Conservation (phyloP, 1,284 basidiomycete genomes). For the Malassezia dermatis region DNA sequence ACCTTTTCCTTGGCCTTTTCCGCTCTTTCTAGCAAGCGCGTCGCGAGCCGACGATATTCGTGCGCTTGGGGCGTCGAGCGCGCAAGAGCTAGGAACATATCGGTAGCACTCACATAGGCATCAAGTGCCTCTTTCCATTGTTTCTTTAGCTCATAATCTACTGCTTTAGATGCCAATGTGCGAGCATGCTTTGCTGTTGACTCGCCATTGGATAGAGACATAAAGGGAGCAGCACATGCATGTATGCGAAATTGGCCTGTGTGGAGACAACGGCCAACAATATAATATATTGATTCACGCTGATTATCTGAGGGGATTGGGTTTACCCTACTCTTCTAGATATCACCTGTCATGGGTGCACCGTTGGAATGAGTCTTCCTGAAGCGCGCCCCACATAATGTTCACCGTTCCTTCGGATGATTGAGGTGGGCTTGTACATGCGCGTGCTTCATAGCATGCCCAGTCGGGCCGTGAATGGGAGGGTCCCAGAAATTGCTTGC, state of each 20-base stretch:
- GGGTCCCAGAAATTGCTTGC: not conserved
- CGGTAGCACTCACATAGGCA: not conserved
- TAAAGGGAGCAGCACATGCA: not conserved
- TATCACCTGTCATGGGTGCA: constrained; percentile 18
- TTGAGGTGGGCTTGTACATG: constrained; percentile 10
- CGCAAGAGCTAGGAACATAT: not conserved
- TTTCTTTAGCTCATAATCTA: constrained; percentile 5
- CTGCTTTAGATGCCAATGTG: constrained; percentile 2
- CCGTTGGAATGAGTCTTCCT: constrained; percentile 14
- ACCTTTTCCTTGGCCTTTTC: not conserved
- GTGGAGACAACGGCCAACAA: constrained; percentile 12
- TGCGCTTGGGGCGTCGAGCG: not conserved
- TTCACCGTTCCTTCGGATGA: constrained; percentile 18
- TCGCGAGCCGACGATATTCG: not conserved
- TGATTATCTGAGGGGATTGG: not conserved
- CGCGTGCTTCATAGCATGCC: constrained; percentile 19
- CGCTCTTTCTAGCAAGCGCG: not conserved
- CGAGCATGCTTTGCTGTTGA: not conserved
- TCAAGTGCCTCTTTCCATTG: not conserved
- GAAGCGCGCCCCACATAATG: constrained; percentile 18
- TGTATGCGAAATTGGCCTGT: not conserved
- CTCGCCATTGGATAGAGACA: not conserved
- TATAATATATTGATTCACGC: not conserved
- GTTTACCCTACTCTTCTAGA: not conserved
- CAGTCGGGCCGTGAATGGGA: constrained; percentile 13